phyloP scores from a whole-genome alignment of 1,139 yeast species.

The Kluyveromyces sp. region DNA sequence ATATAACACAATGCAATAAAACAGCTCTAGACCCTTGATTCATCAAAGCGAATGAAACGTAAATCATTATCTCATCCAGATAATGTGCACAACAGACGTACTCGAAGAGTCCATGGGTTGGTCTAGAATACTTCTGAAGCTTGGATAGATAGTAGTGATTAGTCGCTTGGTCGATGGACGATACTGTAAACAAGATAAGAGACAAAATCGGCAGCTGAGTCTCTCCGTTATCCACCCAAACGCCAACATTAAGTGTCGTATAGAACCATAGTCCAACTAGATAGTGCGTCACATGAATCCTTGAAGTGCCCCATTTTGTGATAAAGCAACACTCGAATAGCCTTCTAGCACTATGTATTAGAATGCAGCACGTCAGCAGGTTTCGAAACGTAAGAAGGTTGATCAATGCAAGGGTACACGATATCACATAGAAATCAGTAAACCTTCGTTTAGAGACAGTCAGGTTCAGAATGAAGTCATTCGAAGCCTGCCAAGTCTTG shows the following conservation, averaged over 20 bases:
- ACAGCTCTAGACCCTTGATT: conserved; percentile 19
- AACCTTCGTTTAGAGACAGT: conserved; percentile 46
- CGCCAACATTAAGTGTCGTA: conserved; percentile 34
- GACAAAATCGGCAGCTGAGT: conserved; percentile 15
- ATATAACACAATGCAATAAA: conserved; percentile 28
- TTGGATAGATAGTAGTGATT: conserved; percentile 57
- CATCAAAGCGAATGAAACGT: conserved; percentile 37
- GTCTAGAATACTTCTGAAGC: conserved; percentile 61
- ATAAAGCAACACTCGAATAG: conserved; percentile 51
- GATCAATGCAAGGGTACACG: conserved; percentile 16
- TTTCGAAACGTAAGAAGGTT: conserved; percentile 13
- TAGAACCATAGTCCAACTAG: conserved; percentile 68
- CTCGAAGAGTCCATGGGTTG: conserved; percentile 47
- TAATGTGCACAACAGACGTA: conserved; percentile 72
- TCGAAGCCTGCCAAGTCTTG: conserved; percentile 29
- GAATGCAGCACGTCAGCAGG: conserved; percentile 31
- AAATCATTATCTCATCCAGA: conserved; percentile 64
- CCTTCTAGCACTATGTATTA: conserved; percentile 61
- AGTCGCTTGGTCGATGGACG: conserved; percentile 49
- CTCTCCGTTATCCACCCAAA: conserved; percentile 22
- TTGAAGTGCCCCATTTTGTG: conserved; percentile 44
- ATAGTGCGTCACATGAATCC: conserved; percentile 73
- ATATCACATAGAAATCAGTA: conserved; percentile 24
- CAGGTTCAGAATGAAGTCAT: conserved; percentile 19
- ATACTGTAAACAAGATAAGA: conserved; percentile 34